Conservation (phyloP, 2,329 filamentous ascomycete genomes). For the Cryphonectria naterciae region DNA sequence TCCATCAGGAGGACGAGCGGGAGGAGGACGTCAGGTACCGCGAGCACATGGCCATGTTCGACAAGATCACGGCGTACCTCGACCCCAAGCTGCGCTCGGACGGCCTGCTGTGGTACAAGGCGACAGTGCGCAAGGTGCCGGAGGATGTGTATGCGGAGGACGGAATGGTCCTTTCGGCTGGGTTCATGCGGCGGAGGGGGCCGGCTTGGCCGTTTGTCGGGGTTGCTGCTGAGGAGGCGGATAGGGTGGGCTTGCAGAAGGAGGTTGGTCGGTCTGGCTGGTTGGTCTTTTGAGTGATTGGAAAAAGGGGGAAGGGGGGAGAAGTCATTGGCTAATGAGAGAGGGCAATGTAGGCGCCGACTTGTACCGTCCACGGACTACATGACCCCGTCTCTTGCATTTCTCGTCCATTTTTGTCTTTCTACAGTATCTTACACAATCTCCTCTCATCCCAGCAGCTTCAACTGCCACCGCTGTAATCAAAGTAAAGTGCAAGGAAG, state of each 20-base stretch:
- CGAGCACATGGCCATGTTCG: not conserved
- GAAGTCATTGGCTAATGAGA: not conserved
- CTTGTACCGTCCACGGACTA: too few relatives aligned
- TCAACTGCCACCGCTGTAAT: too few relatives aligned
- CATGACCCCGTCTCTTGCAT: too few relatives aligned
- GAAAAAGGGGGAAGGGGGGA: not conserved
- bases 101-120: constrained; percentile 7
- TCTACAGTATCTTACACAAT: too few relatives aligned
- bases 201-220: constrained; percentile 9
- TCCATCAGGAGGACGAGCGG: not conserved
- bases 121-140: not conserved
- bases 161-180: not conserved
- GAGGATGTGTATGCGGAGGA: not conserved
- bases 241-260: not conserved
- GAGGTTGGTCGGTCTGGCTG: not conserved
- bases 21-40: not conserved
- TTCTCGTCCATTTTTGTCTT: too few relatives aligned
- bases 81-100: not conserved
- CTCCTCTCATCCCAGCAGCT: too few relatives aligned
- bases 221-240: not conserved
- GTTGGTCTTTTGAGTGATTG: not conserved
- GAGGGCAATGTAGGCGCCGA: too few relatives aligned
- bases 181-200: constrained; percentile 6
- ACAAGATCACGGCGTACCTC: not conserved
- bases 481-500: too few relatives aligned